Base-by-base conservation (phyloP, 176 grass and related monocot species). In the Carex cristatella region DNA sequence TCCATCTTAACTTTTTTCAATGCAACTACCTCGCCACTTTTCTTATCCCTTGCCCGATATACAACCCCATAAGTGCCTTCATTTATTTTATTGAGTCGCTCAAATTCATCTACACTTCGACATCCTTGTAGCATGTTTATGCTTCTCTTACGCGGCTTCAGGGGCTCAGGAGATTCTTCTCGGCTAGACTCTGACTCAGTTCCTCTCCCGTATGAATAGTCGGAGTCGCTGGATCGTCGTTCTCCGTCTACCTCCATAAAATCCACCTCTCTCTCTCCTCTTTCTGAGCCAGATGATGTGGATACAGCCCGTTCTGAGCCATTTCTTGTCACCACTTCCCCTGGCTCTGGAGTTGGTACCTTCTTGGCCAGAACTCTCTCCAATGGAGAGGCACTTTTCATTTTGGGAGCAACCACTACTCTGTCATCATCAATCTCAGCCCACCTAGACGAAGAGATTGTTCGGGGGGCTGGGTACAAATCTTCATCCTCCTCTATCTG, bases 21-120 rank as follows among this genome's bases (percentile, higher is more conserved):
- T 49, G 96, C 96, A 91, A 98, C 96, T 49, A 93, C 81, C 82
- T 95, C 96, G n/a, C 88, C 88, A 31, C 89, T 94, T 87, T 93
- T 92, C 84, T 89, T 95, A 87, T 99, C 96, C 83, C 89, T 95
- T 57, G 86, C 93, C 86, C 93, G 91, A 81, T 92, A 95, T 60
- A 99, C 96, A 89, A 99, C 88, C 74, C 93, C 93, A 7, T 95
- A 99, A 65, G 96, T 99, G 73, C 93, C 96, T 84, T 99, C 96
- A 74, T 99, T 91, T 37, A 99, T 99, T 65, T 92, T 94, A 71
- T 95, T 95, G 10, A 95, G 85, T 67, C 91, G 91, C 84, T 95
- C 90, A 35, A 99, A 99, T 85, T 93, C 93, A 54, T 99, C 93
- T 82, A 99, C 90, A 79, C 85, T 95, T 88, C 96, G 93, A 83